Evolutionary conservation across 31 red algal species (phyloP).

Genomic region (Porphyra umbilicalis): DNA sequence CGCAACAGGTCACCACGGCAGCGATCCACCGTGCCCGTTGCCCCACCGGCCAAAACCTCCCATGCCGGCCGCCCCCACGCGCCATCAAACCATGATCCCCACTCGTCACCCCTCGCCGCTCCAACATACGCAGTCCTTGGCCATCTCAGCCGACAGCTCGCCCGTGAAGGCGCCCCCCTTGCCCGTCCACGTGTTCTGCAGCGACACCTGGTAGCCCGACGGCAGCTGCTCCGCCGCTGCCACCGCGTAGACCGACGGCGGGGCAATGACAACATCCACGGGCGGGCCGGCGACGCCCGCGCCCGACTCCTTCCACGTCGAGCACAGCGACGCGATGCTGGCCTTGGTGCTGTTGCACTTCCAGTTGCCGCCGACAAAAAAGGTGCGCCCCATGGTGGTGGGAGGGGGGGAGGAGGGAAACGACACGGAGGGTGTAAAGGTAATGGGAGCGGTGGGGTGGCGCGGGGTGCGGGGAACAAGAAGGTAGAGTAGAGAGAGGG

Average conservation of each 20-base stretch:
- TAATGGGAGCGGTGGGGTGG: too few relatives aligned
- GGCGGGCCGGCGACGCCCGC: slow-evolving; percentile 15
- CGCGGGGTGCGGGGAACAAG: too few relatives aligned
- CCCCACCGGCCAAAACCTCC: too few relatives aligned
- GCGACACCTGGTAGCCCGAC: slow-evolving; percentile 45
- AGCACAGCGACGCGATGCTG: slow-evolving; percentile 39
- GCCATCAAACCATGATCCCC: too few relatives aligned
- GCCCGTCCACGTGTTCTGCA: slow-evolving; percentile 80
- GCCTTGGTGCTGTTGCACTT: slow-evolving; percentile 87
- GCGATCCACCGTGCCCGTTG: too few relatives aligned
- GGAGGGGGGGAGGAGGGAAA: background rate
- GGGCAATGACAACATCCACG: slow-evolving; percentile 67
- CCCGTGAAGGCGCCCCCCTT: slow-evolving; percentile 82
- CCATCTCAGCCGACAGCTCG: slow-evolving; percentile 75
- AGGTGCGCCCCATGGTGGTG: slow-evolving; percentile 33
- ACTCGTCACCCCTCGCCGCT: too few relatives aligned
- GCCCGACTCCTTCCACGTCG: slow-evolving; percentile 47
- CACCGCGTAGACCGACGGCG: slow-evolving; percentile 61
- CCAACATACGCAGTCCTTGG: slow-evolving; percentile 34
- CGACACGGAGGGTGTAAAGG: too few relatives aligned
- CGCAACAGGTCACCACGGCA: too few relatives aligned
- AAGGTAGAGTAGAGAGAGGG: too few relatives aligned
- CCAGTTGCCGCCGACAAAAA: slow-evolving; percentile 96
- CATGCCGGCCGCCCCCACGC: too few relatives aligned
- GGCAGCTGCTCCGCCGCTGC: slow-evolving; percentile 36